phyloP scores from a whole-genome alignment of 768 basidiomycete genomes.

The Mycena galericulata region DNA sequence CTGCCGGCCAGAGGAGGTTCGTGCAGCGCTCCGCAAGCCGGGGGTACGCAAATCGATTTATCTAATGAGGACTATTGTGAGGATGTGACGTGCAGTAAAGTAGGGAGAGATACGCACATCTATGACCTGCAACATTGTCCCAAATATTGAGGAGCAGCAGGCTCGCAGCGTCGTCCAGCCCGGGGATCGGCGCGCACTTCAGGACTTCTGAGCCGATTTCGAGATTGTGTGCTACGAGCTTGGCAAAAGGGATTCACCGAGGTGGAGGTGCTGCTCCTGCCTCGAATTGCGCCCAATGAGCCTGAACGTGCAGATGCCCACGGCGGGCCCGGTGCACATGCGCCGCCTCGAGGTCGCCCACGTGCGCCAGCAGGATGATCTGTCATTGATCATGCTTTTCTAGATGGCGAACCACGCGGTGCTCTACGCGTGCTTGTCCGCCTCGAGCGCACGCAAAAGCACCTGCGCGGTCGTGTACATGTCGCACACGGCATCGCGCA shows the following conservation, averaged over 20 bases:
- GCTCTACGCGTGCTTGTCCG: slow-evolving; percentile 59
- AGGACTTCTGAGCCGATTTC: slow-evolving; percentile 50
- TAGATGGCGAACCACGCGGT: slow-evolving; percentile 85
- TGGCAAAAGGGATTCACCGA: too few relatives aligned
- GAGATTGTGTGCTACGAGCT: slow-evolving; percentile 49
- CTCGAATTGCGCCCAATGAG: too few relatives aligned
- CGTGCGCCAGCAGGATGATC: slow-evolving; percentile 84
- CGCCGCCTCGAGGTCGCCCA: slow-evolving; percentile 82
- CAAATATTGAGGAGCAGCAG: slow-evolving; percentile 66
- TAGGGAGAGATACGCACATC: slow-evolving; percentile 55
- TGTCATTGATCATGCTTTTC: slow-evolving; percentile 94
- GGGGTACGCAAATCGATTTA: slow-evolving; percentile 69
- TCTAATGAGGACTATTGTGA: slow-evolving; percentile 47
- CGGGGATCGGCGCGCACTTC: slow-evolving; percentile 61
- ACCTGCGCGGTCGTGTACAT: slow-evolving; percentile 78
- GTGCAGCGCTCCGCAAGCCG: slow-evolving; percentile 74
- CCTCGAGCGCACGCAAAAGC: slow-evolving; percentile 60
- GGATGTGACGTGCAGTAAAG: not conserved
- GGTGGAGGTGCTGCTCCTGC: too few relatives aligned
- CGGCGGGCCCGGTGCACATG: slow-evolving; percentile 91
- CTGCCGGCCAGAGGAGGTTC: slow-evolving; percentile 60
- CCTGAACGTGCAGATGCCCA: too few relatives aligned
- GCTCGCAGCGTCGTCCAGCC: slow-evolving; percentile 58
- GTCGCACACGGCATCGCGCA: slow-evolving; percentile 69
- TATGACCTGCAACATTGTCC: slow-evolving; percentile 65